Percentiles rank a stretch among this genome's conserved stretches.
phyloP scores from a whole-genome alignment of 2,329 filamentous ascomycete species.

The Paramyrothecium roridum region DNA sequence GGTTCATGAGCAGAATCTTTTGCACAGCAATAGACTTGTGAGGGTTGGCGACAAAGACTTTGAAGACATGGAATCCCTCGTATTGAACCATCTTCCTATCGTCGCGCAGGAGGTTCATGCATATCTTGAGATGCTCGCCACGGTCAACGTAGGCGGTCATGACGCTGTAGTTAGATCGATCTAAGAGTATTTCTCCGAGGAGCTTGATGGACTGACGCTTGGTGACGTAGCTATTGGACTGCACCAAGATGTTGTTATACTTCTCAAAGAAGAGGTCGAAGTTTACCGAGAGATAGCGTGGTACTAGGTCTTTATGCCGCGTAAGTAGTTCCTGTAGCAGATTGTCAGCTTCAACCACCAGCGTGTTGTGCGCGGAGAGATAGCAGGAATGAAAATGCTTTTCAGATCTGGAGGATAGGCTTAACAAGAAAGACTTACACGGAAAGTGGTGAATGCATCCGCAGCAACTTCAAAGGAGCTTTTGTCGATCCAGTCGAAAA shows the following conservation, averaged over 20 bases:
- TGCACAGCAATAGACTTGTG: constrained; percentile 97
- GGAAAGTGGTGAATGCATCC: constrained; percentile 96
- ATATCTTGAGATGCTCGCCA: constrained; percentile 93
- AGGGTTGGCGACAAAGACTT: constrained; percentile 98
- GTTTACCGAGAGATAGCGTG: constrained; percentile 82
- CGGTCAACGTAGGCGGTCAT: constrained; percentile 97
- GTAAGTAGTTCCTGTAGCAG: constrained; percentile 77
- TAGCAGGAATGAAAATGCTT: not conserved
- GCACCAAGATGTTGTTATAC: constrained; percentile 84
- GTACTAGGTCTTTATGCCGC: constrained; percentile 87
- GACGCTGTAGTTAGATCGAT: constrained; percentile 93
- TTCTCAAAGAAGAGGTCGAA: constrained; percentile 90
- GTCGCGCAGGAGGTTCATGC: constrained; percentile 95
- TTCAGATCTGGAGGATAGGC: not conserved
- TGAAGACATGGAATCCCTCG: constrained; percentile 98
- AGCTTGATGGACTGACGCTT: constrained; percentile 98
- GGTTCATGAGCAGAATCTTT: constrained; percentile 93
- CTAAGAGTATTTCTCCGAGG: constrained; percentile 88
- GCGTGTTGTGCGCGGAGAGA: not conserved
- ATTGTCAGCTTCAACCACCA: not conserved
- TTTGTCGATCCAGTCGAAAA: constrained; percentile 96
- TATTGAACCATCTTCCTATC: constrained; percentile 99
- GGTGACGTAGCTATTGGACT: constrained; percentile 94
- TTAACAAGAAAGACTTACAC: constrained; percentile 51
- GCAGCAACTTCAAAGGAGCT: constrained; percentile 95